Conservation (phyloP, 2,329 filamentous ascomycete genomes). For the Penicillium capsulatum region DNA sequence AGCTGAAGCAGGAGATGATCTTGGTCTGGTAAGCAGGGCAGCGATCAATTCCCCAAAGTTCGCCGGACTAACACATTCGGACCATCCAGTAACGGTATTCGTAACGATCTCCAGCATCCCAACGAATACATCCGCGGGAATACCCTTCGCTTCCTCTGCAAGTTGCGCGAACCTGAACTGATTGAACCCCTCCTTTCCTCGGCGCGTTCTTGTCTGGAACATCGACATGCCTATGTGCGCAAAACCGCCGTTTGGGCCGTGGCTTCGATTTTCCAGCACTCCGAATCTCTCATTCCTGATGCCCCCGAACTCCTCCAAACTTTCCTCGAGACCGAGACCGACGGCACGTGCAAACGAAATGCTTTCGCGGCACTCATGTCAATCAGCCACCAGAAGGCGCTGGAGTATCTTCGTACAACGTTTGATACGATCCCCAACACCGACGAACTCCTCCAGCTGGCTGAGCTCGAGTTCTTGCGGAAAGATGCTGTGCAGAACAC, state of each 20-base stretch:
- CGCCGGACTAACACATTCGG: constrained; percentile 15
- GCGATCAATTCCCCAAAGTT: constrained; percentile 3
- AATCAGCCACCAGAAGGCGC: constrained; percentile 89
- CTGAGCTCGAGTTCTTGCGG: constrained; percentile 93
- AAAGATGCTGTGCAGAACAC: constrained; percentile 95
- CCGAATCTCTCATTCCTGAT: constrained; percentile 87
- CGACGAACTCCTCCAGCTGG: constrained; percentile 87
- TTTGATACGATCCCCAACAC: constrained; percentile 94
- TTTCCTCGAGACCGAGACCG: constrained; percentile 86
- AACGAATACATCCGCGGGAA: constrained; percentile 99
- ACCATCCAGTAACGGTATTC: constrained; percentile 78
- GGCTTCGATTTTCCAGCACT: constrained; percentile 86
- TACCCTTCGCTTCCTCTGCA: constrained; percentile 95
- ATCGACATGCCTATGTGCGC: constrained; percentile 94
- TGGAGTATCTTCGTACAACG: constrained; percentile 79
- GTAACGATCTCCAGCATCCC: constrained; percentile 92
- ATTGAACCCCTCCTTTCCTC: constrained; percentile 94
- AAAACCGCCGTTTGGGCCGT: constrained; percentile 98
- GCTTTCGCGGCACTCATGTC: constrained; percentile 86
- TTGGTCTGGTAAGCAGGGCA: constrained; percentile 73
- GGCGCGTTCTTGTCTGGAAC: constrained; percentile 85
- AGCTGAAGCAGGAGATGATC: constrained; percentile 99
- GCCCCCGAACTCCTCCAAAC: constrained; percentile 84
- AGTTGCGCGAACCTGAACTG: constrained; percentile 89
- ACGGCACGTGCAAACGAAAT: constrained; percentile 95